Base-by-base conservation (phyloP, 2,329 filamentous ascomycete species). In the Penicillium sp. region DNA sequence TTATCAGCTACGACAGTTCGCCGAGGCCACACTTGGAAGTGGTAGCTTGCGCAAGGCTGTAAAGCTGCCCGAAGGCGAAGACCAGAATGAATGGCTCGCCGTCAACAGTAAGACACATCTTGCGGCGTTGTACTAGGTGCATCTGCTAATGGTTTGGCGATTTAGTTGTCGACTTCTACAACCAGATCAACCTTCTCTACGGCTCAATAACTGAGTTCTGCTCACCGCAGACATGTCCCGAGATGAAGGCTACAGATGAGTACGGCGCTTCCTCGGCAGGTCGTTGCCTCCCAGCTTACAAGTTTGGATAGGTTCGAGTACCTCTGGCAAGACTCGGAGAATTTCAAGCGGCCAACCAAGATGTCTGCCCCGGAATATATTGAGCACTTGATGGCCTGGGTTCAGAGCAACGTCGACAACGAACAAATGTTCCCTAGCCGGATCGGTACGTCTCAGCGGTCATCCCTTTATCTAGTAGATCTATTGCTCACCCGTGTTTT, bases 221-320 rank as follows among this genome's bases (percentile, higher is more conserved):
- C 82, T 97, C 94, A 27, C 93, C 94, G 33, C 89, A 94, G 73
- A 92, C 92, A 63, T 99, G 94, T 75, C 94, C 94, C 0, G 94
- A 97, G 79, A 99, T 99, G 94, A 99, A 99, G 78, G 94, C 94
- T n/a, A 99, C 94, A 10, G 95, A 99, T 78, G 94, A 99, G 89
- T 94, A 83, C 63, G 85, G 58, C 36, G 0, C 34, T 8, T 49
- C 8, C 23, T n/a, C 16, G 38, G 16, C n/a, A 16, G 10, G 11
- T 16, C 4, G 15, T 7, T 44, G 31, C 15, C 29, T 15, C n/a
- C 44, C 5, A 34, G 49, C 59, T 66, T 54, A 68, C 59, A 52
- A 59, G 10, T 51, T 31, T 11, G 1, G 59, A 16, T 50, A 93
- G 90, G 71, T 99, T 97, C 76, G 94, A 99, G 76, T 99, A 99